Evolutionary conservation across 2,329 filamentous ascomycete species (phyloP).

Genomic region (Parasarocladium wereldwijsianum): DNA sequence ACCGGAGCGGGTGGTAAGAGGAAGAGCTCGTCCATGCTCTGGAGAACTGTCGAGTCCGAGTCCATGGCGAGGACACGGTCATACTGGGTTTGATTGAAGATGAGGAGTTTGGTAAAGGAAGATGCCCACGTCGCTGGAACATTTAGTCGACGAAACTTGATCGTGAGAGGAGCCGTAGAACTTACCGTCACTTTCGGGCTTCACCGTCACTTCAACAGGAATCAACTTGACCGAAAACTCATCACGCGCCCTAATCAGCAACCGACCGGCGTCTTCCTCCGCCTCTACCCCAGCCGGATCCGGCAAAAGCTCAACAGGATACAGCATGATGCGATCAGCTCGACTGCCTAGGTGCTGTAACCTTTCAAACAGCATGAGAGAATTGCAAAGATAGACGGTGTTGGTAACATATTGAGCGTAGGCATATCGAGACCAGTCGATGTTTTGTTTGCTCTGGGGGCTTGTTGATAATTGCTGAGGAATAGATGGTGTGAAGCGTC

Average conservation of each 20-base stretch:
- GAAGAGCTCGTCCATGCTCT: constrained; percentile 55
- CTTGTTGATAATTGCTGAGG: no score
- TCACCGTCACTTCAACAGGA: constrained; percentile 22
- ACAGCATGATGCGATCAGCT: constrained; percentile 26
- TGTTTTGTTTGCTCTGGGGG: no score
- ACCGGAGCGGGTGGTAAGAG: constrained; percentile 42
- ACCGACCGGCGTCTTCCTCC: constrained; percentile 11
- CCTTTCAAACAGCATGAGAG: constrained; percentile 29
- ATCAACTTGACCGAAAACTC: constrained; percentile 23
- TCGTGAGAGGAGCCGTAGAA: background rate
- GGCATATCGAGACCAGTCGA: constrained; percentile 26
- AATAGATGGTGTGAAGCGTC: no score
- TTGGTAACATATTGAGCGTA: constrained; percentile 30
- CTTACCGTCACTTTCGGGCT: constrained; percentile 17
- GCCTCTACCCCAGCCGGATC: constrained; percentile 13
- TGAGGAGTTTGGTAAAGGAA: constrained; percentile 51
- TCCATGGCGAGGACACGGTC: constrained; percentile 32
- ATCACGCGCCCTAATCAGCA: constrained; percentile 23
- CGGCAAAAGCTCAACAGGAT: constrained; percentile 19
- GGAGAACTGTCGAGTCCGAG: constrained; percentile 45
- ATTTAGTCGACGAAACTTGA: background rate
- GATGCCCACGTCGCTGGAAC: constrained; percentile 38
- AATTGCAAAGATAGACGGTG: constrained; percentile 26
- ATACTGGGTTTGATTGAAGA: constrained; percentile 52
- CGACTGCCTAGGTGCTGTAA: constrained; percentile 21